phyloP scores from a whole-genome alignment of 2,329 filamentous ascomycete species.

The Trichoderma simmonsii region DNA sequence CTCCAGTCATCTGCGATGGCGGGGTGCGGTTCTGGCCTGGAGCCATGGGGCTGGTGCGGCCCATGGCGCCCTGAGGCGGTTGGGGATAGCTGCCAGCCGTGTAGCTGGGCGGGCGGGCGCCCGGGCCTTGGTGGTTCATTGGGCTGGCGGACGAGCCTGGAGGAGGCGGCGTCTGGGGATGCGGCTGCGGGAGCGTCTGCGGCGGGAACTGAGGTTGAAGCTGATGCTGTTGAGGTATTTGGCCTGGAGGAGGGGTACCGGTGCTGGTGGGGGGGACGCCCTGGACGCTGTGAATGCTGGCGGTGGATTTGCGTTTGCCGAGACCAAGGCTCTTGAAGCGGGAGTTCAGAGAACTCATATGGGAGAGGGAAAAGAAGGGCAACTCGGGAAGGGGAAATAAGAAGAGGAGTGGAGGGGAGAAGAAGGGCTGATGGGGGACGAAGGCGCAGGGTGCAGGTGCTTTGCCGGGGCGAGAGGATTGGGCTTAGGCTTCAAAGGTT shows the following conservation, averaged over 20 bases:
- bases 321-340: slow-evolving; percentile 77
- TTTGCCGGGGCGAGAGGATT: slow-evolving; percentile 15
- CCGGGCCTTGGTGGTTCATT: slow-evolving; percentile 62
- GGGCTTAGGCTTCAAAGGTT: slow-evolving; percentile 2
- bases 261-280: slow-evolving; percentile 32
- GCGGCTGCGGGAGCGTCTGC: slow-evolving; percentile 39
- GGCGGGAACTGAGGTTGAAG: slow-evolving; percentile 36
- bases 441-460: slow-evolving; percentile 15
- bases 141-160: slow-evolving; percentile 45
- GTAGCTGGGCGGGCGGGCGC: slow-evolving; percentile 63
- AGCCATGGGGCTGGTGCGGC: slow-evolving; percentile 52
- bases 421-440: slow-evolving; percentile 14
- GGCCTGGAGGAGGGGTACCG: slow-evolving; percentile 40
- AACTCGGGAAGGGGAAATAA: slow-evolving; percentile 20
- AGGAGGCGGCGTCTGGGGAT: slow-evolving; percentile 35
- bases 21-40: slow-evolving; percentile 52
- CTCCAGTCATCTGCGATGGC: slow-evolving; percentile 59
- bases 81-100: slow-evolving; percentile 50
- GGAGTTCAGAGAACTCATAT: slow-evolving; percentile 76
- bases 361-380: slow-evolving; percentile 33
- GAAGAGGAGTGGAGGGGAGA: slow-evolving; percentile 26
- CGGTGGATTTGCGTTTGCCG: slow-evolving; percentile 72
- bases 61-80: slow-evolving; percentile 43
- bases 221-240: slow-evolving; percentile 48
- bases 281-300: slow-evolving; percentile 53